Conservation (phyloP, 805 yeast species). For the Wickerhamomyces xylosicus region DNA sequence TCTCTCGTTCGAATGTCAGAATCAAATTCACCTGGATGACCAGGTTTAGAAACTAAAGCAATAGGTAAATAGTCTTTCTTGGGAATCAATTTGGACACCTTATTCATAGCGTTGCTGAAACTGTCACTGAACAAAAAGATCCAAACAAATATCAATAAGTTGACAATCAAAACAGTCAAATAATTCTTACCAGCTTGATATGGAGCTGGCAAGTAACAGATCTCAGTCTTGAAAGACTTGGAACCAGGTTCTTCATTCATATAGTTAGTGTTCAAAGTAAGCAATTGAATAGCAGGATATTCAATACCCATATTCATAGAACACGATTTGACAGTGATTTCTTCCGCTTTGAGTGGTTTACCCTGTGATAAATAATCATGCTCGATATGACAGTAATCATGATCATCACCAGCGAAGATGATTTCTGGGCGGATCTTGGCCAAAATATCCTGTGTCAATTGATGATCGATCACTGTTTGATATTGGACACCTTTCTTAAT, state of each 20-base stretch:
- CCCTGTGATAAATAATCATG: slow-evolving; percentile 31
- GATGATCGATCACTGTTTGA: slow-evolving; percentile 74
- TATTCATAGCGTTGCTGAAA: background rate
- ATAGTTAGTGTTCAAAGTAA: slow-evolving; percentile 42
- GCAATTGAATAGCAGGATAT: slow-evolving; percentile 77
- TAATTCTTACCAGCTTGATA: slow-evolving; percentile 21
- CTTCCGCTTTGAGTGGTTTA: slow-evolving; percentile 33
- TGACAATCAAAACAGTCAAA: too few species aligned
- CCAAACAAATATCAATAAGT: background rate
- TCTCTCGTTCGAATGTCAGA: slow-evolving; percentile 2
- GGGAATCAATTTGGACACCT: background rate
- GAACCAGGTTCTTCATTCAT: slow-evolving; percentile 2
- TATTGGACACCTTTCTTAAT: slow-evolving; percentile 71
- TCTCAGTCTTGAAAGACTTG: slow-evolving; percentile 29
- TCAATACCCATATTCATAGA: slow-evolving; percentile 90
- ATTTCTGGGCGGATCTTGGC: slow-evolving; percentile 50
- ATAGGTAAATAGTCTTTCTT: background rate
- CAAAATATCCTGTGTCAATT: slow-evolving; percentile 49
- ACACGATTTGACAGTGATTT: slow-evolving; percentile 79
- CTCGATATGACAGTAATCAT: slow-evolving; percentile 78
- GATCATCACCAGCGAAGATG: slow-evolving; percentile 91
- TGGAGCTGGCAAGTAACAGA: slow-evolving; percentile 52
- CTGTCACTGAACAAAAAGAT: background rate
- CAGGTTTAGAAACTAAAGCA: background rate
- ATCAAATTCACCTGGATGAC: too few species aligned